Evolutionary conservation across 495 filamentous ascomycete species (phyloP).

Genomic region (Cladorrhinum samala): DNA sequence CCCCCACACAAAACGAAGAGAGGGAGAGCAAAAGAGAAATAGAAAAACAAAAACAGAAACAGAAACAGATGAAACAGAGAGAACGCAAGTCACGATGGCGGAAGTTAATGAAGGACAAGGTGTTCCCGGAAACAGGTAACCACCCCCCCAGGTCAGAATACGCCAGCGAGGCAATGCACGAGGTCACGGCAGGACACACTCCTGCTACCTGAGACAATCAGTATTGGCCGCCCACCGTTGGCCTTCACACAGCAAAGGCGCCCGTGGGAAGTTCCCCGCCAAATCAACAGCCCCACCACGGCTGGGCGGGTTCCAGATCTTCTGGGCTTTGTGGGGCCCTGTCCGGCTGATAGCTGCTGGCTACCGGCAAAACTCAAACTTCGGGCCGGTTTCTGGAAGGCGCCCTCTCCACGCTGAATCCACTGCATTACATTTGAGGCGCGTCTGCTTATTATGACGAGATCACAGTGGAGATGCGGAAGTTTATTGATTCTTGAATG

Average conservation of each 20-base stretch:
- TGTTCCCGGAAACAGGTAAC: neutral
- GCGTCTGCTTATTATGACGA: too few species aligned
- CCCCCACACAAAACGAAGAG: too few species aligned
- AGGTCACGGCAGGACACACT: constrained; percentile 2
- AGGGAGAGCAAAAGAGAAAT: constrained; percentile 1
- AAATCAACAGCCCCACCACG: constrained; percentile 1
- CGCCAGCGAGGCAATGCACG: constrained; percentile 5
- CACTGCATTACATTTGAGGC: neutral
- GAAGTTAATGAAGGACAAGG: too few species aligned
- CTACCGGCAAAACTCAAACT: constrained; percentile 5
- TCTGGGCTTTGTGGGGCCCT: neutral
- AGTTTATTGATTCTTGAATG: too few species aligned
- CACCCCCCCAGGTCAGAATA: neutral
- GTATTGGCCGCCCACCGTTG: constrained; percentile 7
- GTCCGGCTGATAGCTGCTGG: constrained; percentile 3
- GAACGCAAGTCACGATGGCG: too few species aligned
- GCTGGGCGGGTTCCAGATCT: constrained; percentile 7
- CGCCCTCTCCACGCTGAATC: neutral
- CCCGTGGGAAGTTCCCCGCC: neutral
- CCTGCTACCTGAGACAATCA: constrained; percentile 6
- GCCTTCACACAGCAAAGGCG: neutral
- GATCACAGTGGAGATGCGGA: neutral
- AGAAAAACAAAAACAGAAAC: constrained; percentile 3
- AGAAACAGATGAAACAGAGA: neutral
- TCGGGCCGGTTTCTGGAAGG: constrained; percentile 5